phyloP scores from a whole-genome alignment of 2,329 filamentous ascomycete species.

The Aspergillus ochraceoroseus region DNA sequence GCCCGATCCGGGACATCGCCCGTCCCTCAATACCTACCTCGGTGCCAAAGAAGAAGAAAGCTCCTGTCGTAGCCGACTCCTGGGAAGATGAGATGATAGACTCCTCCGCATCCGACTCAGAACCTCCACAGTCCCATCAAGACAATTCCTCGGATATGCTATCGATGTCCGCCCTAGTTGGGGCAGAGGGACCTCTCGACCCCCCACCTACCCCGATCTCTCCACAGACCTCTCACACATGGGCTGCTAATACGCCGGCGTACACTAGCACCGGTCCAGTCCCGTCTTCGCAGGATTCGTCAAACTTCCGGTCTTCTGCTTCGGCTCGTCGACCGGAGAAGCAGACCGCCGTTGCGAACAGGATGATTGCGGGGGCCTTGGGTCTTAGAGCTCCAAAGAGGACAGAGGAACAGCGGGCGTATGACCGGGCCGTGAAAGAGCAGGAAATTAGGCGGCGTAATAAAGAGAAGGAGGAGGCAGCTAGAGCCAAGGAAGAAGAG shows the following conservation, averaged over 20 bases:
- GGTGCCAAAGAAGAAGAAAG: conserved; percentile 30
- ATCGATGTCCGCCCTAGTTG: conserved; percentile 1
- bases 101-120: conserved; percentile 44
- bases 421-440: conserved; percentile 74
- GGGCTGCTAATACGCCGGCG: conserved; percentile 18
- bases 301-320: conserved; percentile 13
- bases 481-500: conserved; percentile 57
- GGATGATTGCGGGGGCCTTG: conserved; percentile 83
- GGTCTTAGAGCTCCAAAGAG: conserved; percentile 74
- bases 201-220: conserved; percentile 66
- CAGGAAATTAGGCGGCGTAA: conserved; percentile 76
- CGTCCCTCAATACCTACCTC: conserved; percentile 21
- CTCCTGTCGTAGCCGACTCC: conserved; percentile 59
- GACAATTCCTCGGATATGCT: conserved; percentile 1
- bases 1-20: conserved; percentile 27
- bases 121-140: conserved; percentile 7
- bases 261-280: conserved; percentile 12
- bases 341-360: conserved; percentile 81
- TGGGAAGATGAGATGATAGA: conserved; percentile 73
- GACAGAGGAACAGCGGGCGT: conserved; percentile 84
- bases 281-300: conserved; percentile 16
- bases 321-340: conserved; percentile 66
- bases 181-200: conserved; percentile 39
- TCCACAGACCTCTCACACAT: conserved; percentile 38
- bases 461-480: conserved; percentile 63